A percentile compares a stretch with the other conserved stretches of the same genome.
Evolutionary conservation across 441 rosid species (phyloP).

Genomic region (Arabidopsis hybrid): DNA sequence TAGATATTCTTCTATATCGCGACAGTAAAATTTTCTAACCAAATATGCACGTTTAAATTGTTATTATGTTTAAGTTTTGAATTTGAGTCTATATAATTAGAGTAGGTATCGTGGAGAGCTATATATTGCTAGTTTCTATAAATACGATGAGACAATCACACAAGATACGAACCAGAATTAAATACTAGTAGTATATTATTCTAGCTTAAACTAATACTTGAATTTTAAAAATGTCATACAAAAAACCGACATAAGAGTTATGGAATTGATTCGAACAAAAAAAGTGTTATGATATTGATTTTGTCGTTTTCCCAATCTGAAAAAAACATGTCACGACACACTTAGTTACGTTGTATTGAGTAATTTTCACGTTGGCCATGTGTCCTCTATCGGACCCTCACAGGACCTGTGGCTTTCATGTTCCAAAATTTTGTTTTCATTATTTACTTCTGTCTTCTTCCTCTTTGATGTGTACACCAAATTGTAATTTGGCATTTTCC

Average conservation of each 20-base stretch:
- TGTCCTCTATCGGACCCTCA: slow-evolving; percentile 41
- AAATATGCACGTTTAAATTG: slow-evolving; percentile 29
- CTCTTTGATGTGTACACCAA: slow-evolving; percentile 29
- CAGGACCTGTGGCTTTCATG: slow-evolving; percentile 39
- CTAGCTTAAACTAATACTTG: slow-evolving; percentile 14
- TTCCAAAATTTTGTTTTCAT: slow-evolving; percentile 19
- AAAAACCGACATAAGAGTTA: slow-evolving; percentile 36
- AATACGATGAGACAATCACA: slow-evolving; percentile 38
- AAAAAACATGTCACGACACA: slow-evolving; percentile 36
- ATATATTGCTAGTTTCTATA: slow-evolving; percentile 3
- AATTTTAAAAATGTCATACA: slow-evolving; percentile 19
- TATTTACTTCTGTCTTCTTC: slow-evolving; percentile 20
- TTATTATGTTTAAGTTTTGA: not conserved
- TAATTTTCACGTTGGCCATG: slow-evolving; percentile 40
- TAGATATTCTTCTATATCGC: not conserved
- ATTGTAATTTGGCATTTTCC: slow-evolving; percentile 36
- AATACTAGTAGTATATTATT: not conserved
- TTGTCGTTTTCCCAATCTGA: slow-evolving; percentile 34
- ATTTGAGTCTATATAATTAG: slow-evolving; percentile 13
- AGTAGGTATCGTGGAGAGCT: slow-evolving; percentile 35
- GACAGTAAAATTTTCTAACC: not conserved
- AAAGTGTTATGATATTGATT: not conserved
- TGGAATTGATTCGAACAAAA: slow-evolving; percentile 26
- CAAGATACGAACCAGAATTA: slow-evolving; percentile 34
- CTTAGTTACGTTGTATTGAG: slow-evolving; percentile 26